Percentiles rank a stretch among this genome's conserved stretches.
These are phyloP conservation scores for Rhodotorula sp. DNA, from an alignment of 1,284 basidiomycete species.

Conservation along the genomic window DNA sequence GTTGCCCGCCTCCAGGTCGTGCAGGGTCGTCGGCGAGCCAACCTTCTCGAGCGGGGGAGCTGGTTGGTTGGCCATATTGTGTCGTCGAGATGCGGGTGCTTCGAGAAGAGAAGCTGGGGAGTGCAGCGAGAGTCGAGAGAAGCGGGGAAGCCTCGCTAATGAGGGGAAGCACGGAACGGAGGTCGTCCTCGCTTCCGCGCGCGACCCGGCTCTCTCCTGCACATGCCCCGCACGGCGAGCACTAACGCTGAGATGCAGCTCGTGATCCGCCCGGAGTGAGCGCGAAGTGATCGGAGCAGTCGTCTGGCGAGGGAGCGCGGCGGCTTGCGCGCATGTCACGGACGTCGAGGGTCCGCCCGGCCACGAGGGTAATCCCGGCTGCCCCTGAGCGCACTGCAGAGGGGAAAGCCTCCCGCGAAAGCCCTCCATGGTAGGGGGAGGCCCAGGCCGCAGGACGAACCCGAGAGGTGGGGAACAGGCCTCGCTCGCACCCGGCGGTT, in stretches of 20 bases:
- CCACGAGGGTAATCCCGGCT: too few relatives aligned
- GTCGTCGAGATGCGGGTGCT: background rate
- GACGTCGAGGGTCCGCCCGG: background rate
- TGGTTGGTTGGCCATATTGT: background rate
- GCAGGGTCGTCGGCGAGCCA: background rate
- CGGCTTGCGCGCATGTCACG: background rate
- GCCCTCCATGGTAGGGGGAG: too few relatives aligned
- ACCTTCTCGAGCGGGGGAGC: constrained; percentile 11
- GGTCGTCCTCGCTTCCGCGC: background rate
- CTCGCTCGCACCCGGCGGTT: too few relatives aligned
- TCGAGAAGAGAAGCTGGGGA: background rate
- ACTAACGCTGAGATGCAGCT: background rate
- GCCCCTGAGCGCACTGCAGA: background rate
- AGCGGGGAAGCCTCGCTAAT: background rate
- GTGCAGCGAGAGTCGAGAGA: background rate
- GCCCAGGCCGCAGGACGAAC: too few relatives aligned
- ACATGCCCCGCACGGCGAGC: background rate
- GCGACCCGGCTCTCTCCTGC: background rate
- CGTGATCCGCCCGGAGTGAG: background rate
- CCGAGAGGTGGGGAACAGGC: too few relatives aligned
- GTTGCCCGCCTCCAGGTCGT: constrained; percentile 12
- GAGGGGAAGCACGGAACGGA: background rate
- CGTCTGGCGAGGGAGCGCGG: background rate
- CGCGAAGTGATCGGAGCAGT: background rate
- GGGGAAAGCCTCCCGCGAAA: background rate